Percentiles rank a stretch among this genome's conserved stretches.
phyloP scores from a whole-genome alignment of 768 basidiomycete species.

The Boletellus ananas region DNA sequence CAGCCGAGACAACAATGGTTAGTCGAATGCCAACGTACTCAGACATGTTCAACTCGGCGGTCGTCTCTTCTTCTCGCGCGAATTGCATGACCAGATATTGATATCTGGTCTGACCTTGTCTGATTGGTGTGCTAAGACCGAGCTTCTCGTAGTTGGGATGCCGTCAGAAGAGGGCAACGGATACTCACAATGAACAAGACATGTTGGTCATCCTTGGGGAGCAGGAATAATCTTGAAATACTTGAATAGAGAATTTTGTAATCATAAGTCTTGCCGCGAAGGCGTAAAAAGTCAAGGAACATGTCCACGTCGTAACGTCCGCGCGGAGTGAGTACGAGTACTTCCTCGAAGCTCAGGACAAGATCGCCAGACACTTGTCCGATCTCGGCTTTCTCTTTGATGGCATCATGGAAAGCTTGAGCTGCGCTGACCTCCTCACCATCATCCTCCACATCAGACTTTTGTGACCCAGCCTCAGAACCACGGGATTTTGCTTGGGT shows the following conservation, averaged over 20 bases:
- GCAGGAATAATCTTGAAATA: slow-evolving; percentile 83
- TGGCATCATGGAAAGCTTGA: slow-evolving; percentile 92
- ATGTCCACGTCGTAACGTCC: slow-evolving; percentile 98
- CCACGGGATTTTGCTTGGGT: slow-evolving; percentile 56
- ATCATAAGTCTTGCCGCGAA: slow-evolving; percentile 98
- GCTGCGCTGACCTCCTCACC: slow-evolving; percentile 86
- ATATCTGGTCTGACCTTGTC: slow-evolving; percentile 97
- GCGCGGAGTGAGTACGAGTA: slow-evolving; percentile 91
- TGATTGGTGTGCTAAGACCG: slow-evolving; percentile 87
- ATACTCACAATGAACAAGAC: slow-evolving; percentile 85
- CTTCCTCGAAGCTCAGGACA: slow-evolving; percentile 92
- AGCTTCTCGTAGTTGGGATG: slow-evolving; percentile 48
- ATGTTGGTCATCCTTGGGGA: slow-evolving; percentile 96
- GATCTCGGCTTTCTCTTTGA: slow-evolving; percentile 96
- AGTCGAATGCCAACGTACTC: slow-evolving; percentile 55
- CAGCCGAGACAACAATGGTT: not conserved
- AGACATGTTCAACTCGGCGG: slow-evolving; percentile 87
- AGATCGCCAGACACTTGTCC: slow-evolving; percentile 88
- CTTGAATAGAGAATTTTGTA: slow-evolving; percentile 93
- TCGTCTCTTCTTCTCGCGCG: slow-evolving; percentile 94
- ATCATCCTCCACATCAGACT: slow-evolving; percentile 66
- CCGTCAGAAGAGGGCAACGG: not conserved
- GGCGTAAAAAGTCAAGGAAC: slow-evolving; percentile 89
- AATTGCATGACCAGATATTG: slow-evolving; percentile 99
- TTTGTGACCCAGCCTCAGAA: slow-evolving; percentile 72